Evolutionary conservation across 2,329 filamentous ascomycete genomes (phyloP), one percentile per base, ranked within the genome.

Genomic region (Aspergillus novofumigatus): DNA sequence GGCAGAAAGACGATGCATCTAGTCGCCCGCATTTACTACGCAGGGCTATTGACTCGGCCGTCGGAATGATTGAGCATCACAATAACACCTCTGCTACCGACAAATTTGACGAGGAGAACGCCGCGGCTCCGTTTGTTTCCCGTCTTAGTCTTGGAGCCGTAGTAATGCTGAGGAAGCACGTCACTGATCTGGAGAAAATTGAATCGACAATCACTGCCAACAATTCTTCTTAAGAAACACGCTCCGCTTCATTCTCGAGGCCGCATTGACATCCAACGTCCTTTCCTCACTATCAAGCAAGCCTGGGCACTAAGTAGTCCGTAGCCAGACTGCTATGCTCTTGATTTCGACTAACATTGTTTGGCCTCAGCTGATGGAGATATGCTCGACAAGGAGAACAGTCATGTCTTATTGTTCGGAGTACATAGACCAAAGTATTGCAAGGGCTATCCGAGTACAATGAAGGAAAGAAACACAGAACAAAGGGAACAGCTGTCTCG

Each of bases 141-240:
- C 70, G 69, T 26, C 61, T 74, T 32, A 73, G 70, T 52, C 57
- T 66, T 6, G 72, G 72, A 25, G 72, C 70, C 4, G 62, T 67
- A 28, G 67, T 72, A 21, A 70, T 73, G 66, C 55, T 74, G 26
- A 59, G 62, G 23, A 68, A 67, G 51, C 63, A 67, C 51, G 38
- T 73, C 6, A 55, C 54, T 11, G 63, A 64, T 21, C 58, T 74
- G 50, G 64, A 69, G 60, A 59, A 56, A 23, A 57, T 70, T n/a
- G 56, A 65, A n/a, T 45, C 44, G 2, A n/a, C 47, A n/a, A 8
- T 55, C 3, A 44, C 28, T 51, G 41, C 35, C 14, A 17, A 10
- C 11, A 8, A 54, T 20, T 55, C 45, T n/a, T 44, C 47, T 10
- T n/a, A 41, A 54, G 44, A n/a, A 7, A 14, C 11, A 23, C n/a